phyloP scores from a whole-genome alignment of 139 green algal species.

The Dunaliella primolecta region DNA sequence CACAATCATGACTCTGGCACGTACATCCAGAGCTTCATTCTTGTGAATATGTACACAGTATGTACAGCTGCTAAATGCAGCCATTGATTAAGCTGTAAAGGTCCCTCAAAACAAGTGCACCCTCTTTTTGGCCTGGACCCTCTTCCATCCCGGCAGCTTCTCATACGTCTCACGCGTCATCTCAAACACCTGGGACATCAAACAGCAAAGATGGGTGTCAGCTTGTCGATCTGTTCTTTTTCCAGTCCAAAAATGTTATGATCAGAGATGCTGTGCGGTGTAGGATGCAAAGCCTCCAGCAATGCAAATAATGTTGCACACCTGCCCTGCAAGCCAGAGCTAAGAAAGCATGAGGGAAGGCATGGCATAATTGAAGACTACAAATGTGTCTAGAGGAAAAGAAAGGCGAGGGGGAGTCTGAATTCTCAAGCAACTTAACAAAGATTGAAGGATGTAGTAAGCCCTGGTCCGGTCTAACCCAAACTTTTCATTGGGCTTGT shows the following conservation, averaged over 20 bases:
- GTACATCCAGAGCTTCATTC: no score
- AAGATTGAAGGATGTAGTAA: no score
- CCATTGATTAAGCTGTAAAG: no score
- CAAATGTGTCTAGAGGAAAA: no score
- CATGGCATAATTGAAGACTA: not conserved
- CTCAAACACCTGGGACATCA: constrained; percentile 19
- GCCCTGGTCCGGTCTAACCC: no score
- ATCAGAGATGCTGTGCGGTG: not conserved
- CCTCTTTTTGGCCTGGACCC: constrained; percentile 40
- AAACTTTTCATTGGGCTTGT: no score
- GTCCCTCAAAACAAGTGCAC: constrained; percentile 34
- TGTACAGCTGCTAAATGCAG: no score
- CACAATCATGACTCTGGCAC: no score
- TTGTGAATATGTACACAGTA: no score
- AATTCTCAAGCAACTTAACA: no score
- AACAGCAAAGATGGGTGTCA: not conserved
- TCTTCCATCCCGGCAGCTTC: constrained; percentile 34
- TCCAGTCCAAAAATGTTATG: no score
- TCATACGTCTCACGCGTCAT: constrained; percentile 32
- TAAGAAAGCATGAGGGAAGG: not conserved
- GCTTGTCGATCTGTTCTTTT: not conserved
- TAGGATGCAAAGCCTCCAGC: not conserved
- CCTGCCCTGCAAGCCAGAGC: not conserved
- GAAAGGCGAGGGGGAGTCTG: no score
- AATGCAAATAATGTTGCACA: not conserved